Percentiles rank a stretch among this genome's conserved stretches.
These are phyloP conservation scores for Vitis hybrid DNA, from an alignment of 177 flowering plant genomes.

Conservation along the genomic window DNA sequence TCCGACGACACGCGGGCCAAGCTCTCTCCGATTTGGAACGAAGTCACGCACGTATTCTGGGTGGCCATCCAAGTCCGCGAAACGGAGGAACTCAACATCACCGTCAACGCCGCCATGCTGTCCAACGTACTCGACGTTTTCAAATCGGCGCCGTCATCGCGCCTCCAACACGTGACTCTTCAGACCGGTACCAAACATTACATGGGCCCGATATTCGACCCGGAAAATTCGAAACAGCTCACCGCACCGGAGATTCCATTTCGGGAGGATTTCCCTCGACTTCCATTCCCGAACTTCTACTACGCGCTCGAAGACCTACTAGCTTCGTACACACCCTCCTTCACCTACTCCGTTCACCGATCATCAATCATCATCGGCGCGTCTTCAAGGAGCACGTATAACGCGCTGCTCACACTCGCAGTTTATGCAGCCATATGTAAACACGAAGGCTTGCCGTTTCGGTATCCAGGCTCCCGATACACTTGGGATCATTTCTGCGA, in stretches of 20 bases:
- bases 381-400: conserved; percentile 28
- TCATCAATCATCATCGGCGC: conserved; percentile 29
- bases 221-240: background rate
- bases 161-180: conserved; percentile 30
- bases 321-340: conserved; percentile 11
- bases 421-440: conserved; percentile 15
- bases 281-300: conserved; percentile 39
- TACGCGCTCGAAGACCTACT: conserved; percentile 36
- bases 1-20: conserved; percentile 2
- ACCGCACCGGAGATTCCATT: conserved; percentile 30
- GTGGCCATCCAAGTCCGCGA: conserved; percentile 8
- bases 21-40: conserved; percentile 7
- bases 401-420: conserved; percentile 15
- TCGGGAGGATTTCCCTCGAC: conserved; percentile 22
- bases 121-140: conserved; percentile 8
- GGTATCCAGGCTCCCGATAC: conserved; percentile 17
- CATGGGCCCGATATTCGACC: conserved; percentile 31
- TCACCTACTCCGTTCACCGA: conserved; percentile 27
- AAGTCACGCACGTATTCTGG: conserved; percentile 28
- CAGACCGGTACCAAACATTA: conserved; percentile 46
- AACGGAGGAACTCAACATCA: conserved; percentile 1
- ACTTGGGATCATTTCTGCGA: conserved; percentile 25
- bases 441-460: conserved; percentile 16
- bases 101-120: conserved; percentile 15
- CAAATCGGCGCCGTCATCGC: background rate